Conservation (phyloP, 2,329 filamentous ascomycete species). For the Sarocladium brachiariae region DNA sequence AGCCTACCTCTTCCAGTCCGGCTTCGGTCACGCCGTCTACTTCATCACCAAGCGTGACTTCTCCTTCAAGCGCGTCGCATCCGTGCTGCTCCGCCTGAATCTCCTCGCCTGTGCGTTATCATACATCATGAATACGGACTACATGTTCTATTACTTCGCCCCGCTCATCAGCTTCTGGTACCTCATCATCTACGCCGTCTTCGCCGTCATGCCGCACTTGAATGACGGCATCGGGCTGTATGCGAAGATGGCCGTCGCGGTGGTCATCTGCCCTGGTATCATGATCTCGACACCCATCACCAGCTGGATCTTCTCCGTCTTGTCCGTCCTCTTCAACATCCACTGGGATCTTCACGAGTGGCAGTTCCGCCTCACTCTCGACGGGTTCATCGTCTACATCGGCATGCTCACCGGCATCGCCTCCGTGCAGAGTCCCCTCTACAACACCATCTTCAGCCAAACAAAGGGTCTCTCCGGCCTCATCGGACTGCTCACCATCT, state of each 20-base stretch:
- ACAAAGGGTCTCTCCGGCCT: background rate
- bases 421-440: conserved; percentile 16
- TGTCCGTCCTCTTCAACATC: conserved; percentile 37
- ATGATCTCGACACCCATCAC: conserved; percentile 25
- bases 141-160: conserved; percentile 48
- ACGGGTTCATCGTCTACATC: conserved; percentile 48
- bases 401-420: conserved; percentile 40
- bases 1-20: conserved; percentile 55
- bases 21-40: conserved; percentile 54
- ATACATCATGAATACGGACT: conserved; percentile 49
- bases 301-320: conserved; percentile 19
- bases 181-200: conserved; percentile 45
- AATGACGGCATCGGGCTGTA: conserved; percentile 39
- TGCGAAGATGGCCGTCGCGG: conserved; percentile 40
- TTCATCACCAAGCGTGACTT: conserved; percentile 51
- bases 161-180: conserved; percentile 58
- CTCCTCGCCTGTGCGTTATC: conserved; percentile 45
- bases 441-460: conserved; percentile 17
- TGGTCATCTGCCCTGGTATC: conserved; percentile 27
- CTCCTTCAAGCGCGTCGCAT: conserved; percentile 43
- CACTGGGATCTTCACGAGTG: conserved; percentile 42
- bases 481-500: conserved; percentile 19
- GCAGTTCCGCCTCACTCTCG: conserved; percentile 42
- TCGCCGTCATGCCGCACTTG: conserved; percentile 32
- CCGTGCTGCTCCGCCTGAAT: conserved; percentile 51